Evolutionary conservation across 352 stramenopile genomes (phyloP), one percentile per base, ranked within the genome.

Genomic region (Phytophthora kernoviae): DNA sequence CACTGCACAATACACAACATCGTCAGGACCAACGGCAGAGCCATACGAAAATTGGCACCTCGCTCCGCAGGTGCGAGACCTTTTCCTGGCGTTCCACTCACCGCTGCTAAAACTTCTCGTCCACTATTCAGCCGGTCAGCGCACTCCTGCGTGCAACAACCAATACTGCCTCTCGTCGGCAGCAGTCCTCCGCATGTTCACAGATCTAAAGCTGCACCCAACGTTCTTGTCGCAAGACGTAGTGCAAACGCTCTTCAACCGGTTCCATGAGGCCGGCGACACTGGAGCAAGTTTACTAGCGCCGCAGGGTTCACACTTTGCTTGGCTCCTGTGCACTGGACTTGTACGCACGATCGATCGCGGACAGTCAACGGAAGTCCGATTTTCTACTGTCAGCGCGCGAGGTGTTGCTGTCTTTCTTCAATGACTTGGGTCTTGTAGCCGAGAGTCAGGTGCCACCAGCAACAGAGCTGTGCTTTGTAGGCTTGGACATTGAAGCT

Each of bases 351-450:
- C 46, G 44, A 15, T 61, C 68, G 8, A 50, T 73, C 39, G 26
- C 59, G n/a, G 48, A 44, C n/a, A 60, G 47, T 34, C 40, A 70
- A 36, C 41, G 43, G 14, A 58, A 66, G 7, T 47, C 50, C 7
- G 47, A 52, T 2, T 74, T 82, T 18, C 21, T 67, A 14, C 69
- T 93, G 1, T 91, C 84, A 9, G 65, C 80, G 12, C 78, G 81
- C 37, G 84, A 90, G 59, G 73, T 90, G 17, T 49, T 90, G 10
- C 48, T 88, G 15, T 88, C 75, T 7, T 90, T 91, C 58, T 90
- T 90, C 40, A 77, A 67, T 17, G 79, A 93, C 42, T 57, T 91
- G 6, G 77, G 76, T 0, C 70, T 89, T 10, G 53, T 87, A 1
- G 36, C 41, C 14, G 75, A 87, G 15, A 88, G 81, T 45, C 64